These are phyloP conservation scores for Colletotrichum somersetense DNA, from an alignment of 2,329 filamentous ascomycete species.

Conservation along the genomic window DNA sequence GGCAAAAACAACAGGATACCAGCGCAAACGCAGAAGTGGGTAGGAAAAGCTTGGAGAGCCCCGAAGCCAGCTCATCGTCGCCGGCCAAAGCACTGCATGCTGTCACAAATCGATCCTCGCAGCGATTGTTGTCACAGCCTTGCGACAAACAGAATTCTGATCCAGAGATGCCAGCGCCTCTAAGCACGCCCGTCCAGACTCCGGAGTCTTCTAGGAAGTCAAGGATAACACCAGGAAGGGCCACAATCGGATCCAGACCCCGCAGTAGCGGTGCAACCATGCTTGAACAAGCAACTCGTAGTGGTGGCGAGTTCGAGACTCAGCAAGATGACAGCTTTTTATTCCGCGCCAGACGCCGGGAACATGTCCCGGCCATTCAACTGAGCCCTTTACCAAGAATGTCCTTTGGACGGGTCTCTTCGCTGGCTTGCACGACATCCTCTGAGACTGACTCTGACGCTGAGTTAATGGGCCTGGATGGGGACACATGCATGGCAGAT, in stretches of 20 bases:
- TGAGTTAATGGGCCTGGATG: slow-evolving; percentile 27
- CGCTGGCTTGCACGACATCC: background rate
- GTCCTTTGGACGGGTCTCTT: slow-evolving; percentile 3
- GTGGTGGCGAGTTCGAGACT: slow-evolving; percentile 42
- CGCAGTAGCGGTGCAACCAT: background rate
- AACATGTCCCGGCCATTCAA: background rate
- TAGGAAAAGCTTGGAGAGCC: background rate
- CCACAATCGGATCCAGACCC: background rate
- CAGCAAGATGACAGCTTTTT: slow-evolving; percentile 52
- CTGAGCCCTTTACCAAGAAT: background rate
- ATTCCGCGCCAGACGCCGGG: slow-evolving; percentile 46
- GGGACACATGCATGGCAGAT: slow-evolving; percentile 35
- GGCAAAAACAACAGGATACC: background rate
- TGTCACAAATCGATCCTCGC: background rate
- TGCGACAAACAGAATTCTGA: background rate
- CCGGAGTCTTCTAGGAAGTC: slow-evolving; percentile 24
- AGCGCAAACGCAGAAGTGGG: background rate
- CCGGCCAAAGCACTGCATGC: slow-evolving; percentile 1
- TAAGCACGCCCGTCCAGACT: slow-evolving; percentile 36
- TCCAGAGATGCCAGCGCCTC: slow-evolving; percentile 3
- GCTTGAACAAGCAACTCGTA: background rate
- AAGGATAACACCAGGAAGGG: background rate
- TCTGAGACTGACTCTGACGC: slow-evolving; percentile 14
- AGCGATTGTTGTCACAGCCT: background rate
- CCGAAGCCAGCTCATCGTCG: background rate